Conservation (phyloP, 768 basidiomycete species). For the Tephrocybe sp. region DNA sequence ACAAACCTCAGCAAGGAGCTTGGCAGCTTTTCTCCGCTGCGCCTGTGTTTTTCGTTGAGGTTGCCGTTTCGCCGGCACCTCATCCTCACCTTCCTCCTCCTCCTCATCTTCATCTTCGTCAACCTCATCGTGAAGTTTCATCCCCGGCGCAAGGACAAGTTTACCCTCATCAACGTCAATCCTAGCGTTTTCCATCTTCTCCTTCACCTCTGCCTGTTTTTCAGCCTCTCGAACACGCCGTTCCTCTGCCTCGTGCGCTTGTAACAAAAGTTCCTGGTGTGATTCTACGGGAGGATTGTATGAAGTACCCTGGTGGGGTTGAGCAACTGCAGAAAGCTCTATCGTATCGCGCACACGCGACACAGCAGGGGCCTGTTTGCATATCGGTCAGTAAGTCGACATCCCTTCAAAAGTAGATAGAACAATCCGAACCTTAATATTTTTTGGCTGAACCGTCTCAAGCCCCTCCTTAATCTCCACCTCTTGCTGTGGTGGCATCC, state of each 20-base stretch:
- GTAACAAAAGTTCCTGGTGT: conserved; percentile 66
- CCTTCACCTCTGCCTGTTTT: conserved; percentile 50
- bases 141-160: conserved; percentile 52
- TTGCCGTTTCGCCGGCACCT: conserved; percentile 33
- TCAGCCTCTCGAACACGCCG: conserved; percentile 50
- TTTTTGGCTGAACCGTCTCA: conserved; percentile 38
- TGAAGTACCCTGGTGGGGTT: conserved; percentile 81
- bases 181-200: conserved; percentile 51
- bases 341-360: conserved; percentile 50
- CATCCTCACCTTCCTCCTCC: conserved; percentile 27
- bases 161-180: conserved; percentile 28
- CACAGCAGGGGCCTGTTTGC: conserved; percentile 43
- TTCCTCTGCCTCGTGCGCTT: conserved; percentile 67
- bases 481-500: conserved; percentile 37
- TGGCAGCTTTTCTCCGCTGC: conserved; percentile 68
- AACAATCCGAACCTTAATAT: conserved; percentile 50
- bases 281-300: conserved; percentile 83
- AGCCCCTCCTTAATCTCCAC: conserved; percentile 34
- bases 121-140: conserved; percentile 51
- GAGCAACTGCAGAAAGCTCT: conserved; percentile 57
- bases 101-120: conserved; percentile 33
- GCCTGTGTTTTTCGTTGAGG: conserved; percentile 40
- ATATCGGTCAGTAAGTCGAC: neutral
- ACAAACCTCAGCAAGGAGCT: conserved; percentile 61
- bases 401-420: neutral